Evolutionary conservation across 768 basidiomycete species (phyloP), one percentile per base, ranked within the genome.

Genomic region (Termitomyces sp.): DNA sequence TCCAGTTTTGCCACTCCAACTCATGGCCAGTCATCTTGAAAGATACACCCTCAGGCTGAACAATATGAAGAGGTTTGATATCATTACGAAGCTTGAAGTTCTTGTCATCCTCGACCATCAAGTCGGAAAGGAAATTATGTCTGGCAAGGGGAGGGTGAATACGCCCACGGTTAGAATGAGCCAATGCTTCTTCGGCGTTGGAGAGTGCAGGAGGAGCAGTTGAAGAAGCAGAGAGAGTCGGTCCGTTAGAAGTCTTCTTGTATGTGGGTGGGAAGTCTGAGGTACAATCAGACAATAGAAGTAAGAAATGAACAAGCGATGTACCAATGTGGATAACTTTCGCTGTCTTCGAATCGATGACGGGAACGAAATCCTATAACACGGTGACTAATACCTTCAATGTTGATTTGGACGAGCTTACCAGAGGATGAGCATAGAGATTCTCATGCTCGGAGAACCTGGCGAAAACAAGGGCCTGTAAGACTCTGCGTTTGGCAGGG

Each of bases 1-100:
- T 91, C 94, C 94, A 97, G 62, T 94, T 94, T 69, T 97, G 94
- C 94, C 94, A 97, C 66, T 90, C 87, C 17, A 94, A 67, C 15
- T 82, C 81, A 62, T 92, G 71, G 0, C 90, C 92, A 45, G 83
- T 78, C 70, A 95, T 78, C 71, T 80, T 89, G 78, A 97, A 98
- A 59, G 88, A 89, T 26, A 96, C 93, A 41, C 95, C 94, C 55
- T 95, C 89, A 1, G 94, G 93, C 67, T 97, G 94, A 1, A 86
- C 69, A 64, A 96, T 73, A 62, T 93, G 88, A 50, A 95, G 71
- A 8, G 94, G 92, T 68, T 92, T 94, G 57, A 94, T 45, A 62
- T 86, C 89, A 23, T 78, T 75, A 26, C 92, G 79, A 14, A 74
- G 80, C 59, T 81, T 80, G 70, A 78, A 84, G 12, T 76, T 75